Conservation (phyloP, 164 flowering plant species). For the Euptelea pleiosperma region DNA sequence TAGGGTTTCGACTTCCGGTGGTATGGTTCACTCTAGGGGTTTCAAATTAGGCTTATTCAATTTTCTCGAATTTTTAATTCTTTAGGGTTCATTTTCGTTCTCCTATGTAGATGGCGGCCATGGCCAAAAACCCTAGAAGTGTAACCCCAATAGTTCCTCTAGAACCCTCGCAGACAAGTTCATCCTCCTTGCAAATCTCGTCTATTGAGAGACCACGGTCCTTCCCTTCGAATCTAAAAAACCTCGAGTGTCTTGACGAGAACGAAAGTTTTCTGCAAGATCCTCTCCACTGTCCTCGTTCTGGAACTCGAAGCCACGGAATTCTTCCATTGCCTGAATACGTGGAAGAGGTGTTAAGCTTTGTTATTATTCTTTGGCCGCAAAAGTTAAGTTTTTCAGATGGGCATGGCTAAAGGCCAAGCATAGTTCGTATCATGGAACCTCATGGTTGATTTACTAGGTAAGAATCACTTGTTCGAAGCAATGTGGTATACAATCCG, state of each 20-base stretch:
- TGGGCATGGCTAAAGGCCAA: conserved; percentile 50
- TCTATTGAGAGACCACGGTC: not conserved
- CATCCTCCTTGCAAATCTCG: not conserved
- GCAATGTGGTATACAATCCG: conserved; percentile 84
- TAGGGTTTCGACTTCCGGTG: too few species aligned
- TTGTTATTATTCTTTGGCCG: conserved; percentile 42
- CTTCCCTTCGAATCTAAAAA: conserved; percentile 19
- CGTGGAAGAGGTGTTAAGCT: conserved; percentile 53
- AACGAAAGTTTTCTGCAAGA: conserved; percentile 34
- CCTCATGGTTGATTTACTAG: conserved; percentile 74
- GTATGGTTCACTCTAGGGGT: too few species aligned
- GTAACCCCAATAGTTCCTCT: too few species aligned
- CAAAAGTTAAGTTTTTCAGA: conserved; percentile 63
- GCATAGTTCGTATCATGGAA: conserved; percentile 56
- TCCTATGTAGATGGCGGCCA: not conserved
- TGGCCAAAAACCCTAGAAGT: conserved; percentile 9
- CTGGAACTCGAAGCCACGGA: conserved; percentile 43
- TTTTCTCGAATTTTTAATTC: not conserved
- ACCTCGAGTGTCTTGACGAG: conserved; percentile 23
- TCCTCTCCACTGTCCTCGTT: conserved; percentile 30
- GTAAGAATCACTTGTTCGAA: conserved; percentile 62
- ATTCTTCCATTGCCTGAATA: conserved; percentile 34
- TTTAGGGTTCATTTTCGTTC: not conserved
- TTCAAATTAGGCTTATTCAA: too few species aligned
- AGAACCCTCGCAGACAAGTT: not conserved